Evolutionary conservation across 1,284 basidiomycete species (phyloP).

Genomic region (Boletus hoseneyae): DNA sequence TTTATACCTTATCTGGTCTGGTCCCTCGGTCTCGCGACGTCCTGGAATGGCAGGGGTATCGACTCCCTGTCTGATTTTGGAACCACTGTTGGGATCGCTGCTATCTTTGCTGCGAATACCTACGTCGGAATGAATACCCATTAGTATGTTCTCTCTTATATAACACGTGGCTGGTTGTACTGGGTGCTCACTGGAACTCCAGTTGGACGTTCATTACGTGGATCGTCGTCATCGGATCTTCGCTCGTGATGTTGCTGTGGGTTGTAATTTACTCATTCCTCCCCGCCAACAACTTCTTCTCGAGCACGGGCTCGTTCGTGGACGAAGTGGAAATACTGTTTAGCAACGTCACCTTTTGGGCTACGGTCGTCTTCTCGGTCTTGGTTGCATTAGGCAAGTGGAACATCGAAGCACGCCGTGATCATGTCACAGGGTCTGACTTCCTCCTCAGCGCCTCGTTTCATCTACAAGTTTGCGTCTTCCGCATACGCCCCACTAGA

Average conservation of each 20-base stretch:
- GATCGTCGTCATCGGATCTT: constrained; percentile 77
- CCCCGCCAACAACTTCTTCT: constrained; percentile 32
- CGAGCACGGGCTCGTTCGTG: constrained; percentile 60
- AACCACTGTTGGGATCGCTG: constrained; percentile 86
- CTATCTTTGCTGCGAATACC: constrained; percentile 84
- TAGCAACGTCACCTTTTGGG: constrained; percentile 81
- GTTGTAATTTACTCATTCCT: constrained; percentile 84
- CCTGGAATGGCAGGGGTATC: constrained; percentile 73
- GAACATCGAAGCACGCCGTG: background rate
- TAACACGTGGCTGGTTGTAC: background rate
- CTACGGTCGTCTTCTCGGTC: constrained; percentile 66
- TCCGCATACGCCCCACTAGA: constrained; percentile 71
- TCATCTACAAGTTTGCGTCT: constrained; percentile 66
- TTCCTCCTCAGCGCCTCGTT: constrained; percentile 58
- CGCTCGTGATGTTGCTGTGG: constrained; percentile 79
- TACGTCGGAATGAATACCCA: constrained; percentile 87
- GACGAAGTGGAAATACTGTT: constrained; percentile 75
- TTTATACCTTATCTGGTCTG: constrained; percentile 86
- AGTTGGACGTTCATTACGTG: constrained; percentile 90
- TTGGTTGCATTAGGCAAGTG: constrained; percentile 66
- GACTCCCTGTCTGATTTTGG: constrained; percentile 86
- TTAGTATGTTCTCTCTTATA: constrained; percentile 58
- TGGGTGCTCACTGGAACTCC: constrained; percentile 10
- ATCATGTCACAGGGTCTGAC: constrained; percentile 19
- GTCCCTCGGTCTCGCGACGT: constrained; percentile 58